These are phyloP conservation scores for Cladorrhinum sp. DNA, from an alignment of 2,329 filamentous ascomycete genomes.

Conservation along the genomic window DNA sequence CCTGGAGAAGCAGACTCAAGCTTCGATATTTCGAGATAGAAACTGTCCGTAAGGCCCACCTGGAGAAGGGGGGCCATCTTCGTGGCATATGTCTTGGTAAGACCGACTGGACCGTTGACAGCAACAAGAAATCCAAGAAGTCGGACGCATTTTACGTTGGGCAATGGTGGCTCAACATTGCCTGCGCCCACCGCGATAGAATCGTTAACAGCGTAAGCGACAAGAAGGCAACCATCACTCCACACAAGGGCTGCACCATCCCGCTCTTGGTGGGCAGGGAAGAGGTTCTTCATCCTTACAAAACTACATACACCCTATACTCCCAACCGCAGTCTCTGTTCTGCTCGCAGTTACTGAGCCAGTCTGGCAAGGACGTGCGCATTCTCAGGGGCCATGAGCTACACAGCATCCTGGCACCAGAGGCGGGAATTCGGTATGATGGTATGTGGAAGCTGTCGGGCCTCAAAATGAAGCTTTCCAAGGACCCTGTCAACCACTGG, in stretches of 20 bases:
- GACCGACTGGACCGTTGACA: not conserved
- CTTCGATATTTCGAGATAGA: slow-evolving; percentile 10
- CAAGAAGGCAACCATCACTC: slow-evolving; percentile 45
- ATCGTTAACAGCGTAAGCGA: slow-evolving; percentile 43
- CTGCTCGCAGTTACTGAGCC: slow-evolving; percentile 39
- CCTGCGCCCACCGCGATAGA: slow-evolving; percentile 55
- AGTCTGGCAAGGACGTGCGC: slow-evolving; percentile 48
- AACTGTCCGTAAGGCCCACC: slow-evolving; percentile 36
- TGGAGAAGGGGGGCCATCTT: slow-evolving; percentile 22
- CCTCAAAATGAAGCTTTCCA: slow-evolving; percentile 45
- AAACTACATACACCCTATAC: slow-evolving; percentile 40
- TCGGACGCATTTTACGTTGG: slow-evolving; percentile 46
- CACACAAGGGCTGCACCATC: slow-evolving; percentile 46
- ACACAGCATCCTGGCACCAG: slow-evolving; percentile 50
- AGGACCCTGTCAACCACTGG: not conserved
- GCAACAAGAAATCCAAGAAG: slow-evolving; percentile 29
- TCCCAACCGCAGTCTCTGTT: not conserved
- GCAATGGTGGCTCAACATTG: slow-evolving; percentile 58
- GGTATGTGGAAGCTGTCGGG: slow-evolving; percentile 52
- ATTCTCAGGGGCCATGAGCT: slow-evolving; percentile 52
- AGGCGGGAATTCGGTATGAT: slow-evolving; percentile 54
- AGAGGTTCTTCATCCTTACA: slow-evolving; percentile 36
- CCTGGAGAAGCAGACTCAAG: not conserved
- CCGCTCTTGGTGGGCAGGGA: slow-evolving; percentile 52
- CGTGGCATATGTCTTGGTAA: not conserved